Evolutionary conservation across 768 basidiomycete species (phyloP).

Genomic region (Cystobasidium tubakii): DNA sequence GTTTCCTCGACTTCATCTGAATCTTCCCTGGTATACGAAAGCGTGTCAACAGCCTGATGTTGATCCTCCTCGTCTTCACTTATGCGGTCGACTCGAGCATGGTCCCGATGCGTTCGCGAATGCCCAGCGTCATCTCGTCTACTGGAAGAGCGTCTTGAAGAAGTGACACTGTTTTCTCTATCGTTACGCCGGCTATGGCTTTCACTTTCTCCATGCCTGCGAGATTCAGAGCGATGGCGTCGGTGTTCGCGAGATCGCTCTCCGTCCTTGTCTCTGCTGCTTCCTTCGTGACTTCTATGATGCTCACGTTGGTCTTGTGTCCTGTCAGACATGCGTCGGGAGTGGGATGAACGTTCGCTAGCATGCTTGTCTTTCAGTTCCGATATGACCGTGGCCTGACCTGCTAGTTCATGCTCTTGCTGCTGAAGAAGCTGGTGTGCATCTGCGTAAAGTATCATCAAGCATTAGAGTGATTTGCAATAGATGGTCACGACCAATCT

Average conservation of each 20-base stretch:
- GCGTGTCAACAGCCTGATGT: background rate
- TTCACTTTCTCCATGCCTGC: background rate
- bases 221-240: background rate
- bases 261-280: background rate
- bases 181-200: background rate
- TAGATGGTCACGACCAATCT: too few species aligned
- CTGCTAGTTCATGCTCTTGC: constrained; percentile 3
- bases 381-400: background rate
- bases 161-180: background rate
- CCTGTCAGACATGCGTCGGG: background rate
- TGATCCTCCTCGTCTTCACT: background rate
- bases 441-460: background rate
- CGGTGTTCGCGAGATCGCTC: background rate
- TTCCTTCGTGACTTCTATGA: background rate
- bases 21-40: background rate
- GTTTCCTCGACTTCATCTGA: background rate
- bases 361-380: background rate
- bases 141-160: background rate
- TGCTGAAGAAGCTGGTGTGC: constrained; percentile 6
- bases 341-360: background rate
- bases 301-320: background rate
- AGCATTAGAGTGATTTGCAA: too few species aligned
- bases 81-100: background rate
- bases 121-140: background rate
- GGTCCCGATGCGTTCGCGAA: background rate